These are phyloP conservation scores for Cajanus cajan DNA, from an alignment of 306 rosid genomes.

Conservation along the genomic window DNA sequence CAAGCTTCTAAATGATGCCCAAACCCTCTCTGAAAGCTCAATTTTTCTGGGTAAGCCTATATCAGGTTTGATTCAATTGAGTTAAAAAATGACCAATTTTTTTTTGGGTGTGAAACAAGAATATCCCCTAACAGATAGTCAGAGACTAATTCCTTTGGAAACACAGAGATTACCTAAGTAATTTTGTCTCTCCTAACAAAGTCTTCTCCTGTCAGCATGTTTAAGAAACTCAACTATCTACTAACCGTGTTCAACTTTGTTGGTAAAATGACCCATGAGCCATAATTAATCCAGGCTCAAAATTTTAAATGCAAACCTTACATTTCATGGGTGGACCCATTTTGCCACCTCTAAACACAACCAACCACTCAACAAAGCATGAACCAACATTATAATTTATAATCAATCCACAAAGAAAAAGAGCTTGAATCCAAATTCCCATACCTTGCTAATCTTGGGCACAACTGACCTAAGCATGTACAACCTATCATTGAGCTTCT, in stretches of 20 bases:
- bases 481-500: conserved; percentile 42
- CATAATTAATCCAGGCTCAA: neutral
- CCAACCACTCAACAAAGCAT: neutral
- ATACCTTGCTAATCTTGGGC: conserved; percentile 86
- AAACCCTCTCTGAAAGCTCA: neutral
- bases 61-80: neutral
- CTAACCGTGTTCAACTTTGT: no score
- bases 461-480: conserved; percentile 89
- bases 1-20: neutral
- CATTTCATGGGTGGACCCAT: neutral
- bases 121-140: no score
- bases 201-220: no score
- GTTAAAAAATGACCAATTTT: no score
- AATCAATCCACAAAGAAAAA: neutral
- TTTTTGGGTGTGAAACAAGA: no score
- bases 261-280: no score
- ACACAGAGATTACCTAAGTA: no score
- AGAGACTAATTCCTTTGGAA: no score
- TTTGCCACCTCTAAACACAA: neutral
- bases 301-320: neutral
- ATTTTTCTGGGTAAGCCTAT: neutral
- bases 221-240: no score
- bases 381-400: no score
- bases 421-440: neutral
- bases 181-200: no score